Base-by-base conservation (phyloP, 2,329 filamentous ascomycete species). In the Raffaelea albimanens region DNA sequence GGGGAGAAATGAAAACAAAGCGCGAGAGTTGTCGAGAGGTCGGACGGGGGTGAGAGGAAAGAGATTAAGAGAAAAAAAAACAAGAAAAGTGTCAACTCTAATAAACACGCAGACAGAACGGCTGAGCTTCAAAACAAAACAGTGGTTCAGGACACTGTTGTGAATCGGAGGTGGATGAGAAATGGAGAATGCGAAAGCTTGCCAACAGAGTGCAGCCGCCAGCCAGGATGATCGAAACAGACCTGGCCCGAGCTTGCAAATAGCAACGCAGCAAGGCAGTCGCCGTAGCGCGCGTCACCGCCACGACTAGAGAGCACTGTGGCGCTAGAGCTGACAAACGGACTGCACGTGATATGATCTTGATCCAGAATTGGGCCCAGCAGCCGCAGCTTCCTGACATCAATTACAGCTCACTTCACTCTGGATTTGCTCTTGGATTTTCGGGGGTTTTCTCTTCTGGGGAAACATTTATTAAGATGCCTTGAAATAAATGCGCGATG, bases 241-340 rank as follows among this genome's bases (percentile, higher is more conserved):
- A 19, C 34, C 18, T n/a, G 14, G 34, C 34, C 20, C 11, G 39
- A 40, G 39, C 39, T 40, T 18, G 11, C 18, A 40, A 40, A 40
- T 14, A 8, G 36, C 14, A n/a, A n/a, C n/a, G n/a, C 31, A 25
- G 33, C 44, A 46, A 46, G 48, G 47, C 47, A 49, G 47, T 39
- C 47, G 44, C 47, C 22, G 44, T 46, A 40, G 48, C 44, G 48
- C 46, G 46, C 44, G 48, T 46, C 48, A 38, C 43, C 46, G 34
- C 34, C 34, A 38, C 34, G 34, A 19, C 14, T 21, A 18, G 8
- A 18, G 8, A 25, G n/a, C 29, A 19, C 13, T 38, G 46, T 44
- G 46, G 46, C 46, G 46, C 40, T 47, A 38, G 34, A 16, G 14
- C 14, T 38, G 18, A 19, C 34, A 38, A 29, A 40, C 34, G 13